Conservation (phyloP, 441 rosid species). For the Pelargonium citronellum region DNA sequence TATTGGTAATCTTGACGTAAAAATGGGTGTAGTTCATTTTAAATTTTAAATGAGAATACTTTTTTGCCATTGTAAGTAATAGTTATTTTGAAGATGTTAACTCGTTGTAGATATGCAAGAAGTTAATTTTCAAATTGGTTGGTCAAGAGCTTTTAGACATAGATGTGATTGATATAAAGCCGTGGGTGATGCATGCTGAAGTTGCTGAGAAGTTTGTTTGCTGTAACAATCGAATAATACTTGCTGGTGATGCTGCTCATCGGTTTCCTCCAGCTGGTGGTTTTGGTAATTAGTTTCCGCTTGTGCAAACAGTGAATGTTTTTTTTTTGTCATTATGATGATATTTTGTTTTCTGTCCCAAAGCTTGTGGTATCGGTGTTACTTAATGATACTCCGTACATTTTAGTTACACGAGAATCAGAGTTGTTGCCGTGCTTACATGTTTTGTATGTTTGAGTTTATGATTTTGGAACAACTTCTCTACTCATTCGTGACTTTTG, state of each 20-base stretch:
- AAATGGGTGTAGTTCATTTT: constrained; percentile 5
- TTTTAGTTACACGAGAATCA: background rate
- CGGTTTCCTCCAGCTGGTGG: constrained; percentile 98
- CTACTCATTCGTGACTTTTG: background rate
- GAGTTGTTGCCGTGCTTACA: background rate
- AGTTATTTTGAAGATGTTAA: constrained; percentile 38
- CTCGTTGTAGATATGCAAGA: constrained; percentile 72
- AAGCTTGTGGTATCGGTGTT: constrained; percentile 16
- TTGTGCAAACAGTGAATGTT: background rate
- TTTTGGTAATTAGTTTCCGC: constrained; percentile 56
- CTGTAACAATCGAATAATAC: constrained; percentile 55
- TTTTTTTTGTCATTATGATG: background rate
- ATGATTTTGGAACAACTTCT: background rate
- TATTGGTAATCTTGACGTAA: background rate
- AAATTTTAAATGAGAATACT: constrained; percentile 4
- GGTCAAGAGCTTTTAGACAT: constrained; percentile 79
- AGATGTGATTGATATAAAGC: constrained; percentile 73
- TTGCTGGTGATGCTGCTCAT: constrained; percentile 97
- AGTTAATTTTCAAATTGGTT: constrained; percentile 66
- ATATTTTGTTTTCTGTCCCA: background rate
- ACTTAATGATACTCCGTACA: constrained; percentile 7
- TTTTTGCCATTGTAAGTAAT: constrained; percentile 14
- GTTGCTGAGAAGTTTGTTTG: constrained; percentile 69
- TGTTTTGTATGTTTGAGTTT: background rate
- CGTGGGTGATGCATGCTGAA: constrained; percentile 99